Conservation (phyloP, 2,329 filamentous ascomycete species). For the Penicillium nordicum region DNA sequence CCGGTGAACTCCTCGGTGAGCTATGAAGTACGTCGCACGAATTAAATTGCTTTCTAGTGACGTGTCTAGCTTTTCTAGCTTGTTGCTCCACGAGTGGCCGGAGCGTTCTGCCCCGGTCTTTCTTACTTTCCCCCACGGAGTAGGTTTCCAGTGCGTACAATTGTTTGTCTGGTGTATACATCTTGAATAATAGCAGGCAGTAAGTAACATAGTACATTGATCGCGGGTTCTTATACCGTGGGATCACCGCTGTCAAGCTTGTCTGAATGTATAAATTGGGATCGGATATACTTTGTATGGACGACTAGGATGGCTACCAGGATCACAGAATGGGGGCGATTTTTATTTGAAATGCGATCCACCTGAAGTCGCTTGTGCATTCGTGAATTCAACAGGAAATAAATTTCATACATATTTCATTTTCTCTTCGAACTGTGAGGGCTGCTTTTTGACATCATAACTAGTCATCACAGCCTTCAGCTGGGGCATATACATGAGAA, state of each 20-base stretch:
- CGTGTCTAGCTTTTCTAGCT: background rate
- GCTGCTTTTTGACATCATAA: background rate
- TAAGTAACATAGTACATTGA: background rate
- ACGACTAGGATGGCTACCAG: background rate
- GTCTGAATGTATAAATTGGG: background rate
- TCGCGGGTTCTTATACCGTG: no score
- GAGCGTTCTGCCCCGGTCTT: slow-evolving; percentile 2
- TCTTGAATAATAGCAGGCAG: background rate
- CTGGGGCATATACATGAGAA: background rate
- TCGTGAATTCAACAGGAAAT: background rate
- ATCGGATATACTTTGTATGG: no score
- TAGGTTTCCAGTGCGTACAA: background rate
- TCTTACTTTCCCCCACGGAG: background rate
- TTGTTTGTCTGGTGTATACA: no score
- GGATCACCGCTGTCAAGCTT: background rate
- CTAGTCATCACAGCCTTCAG: background rate
- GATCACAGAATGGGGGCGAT: background rate
- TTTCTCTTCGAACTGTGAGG: background rate
- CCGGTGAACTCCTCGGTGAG: slow-evolving; percentile 12
- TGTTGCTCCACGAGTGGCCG: slow-evolving; percentile 3
- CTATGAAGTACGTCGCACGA: background rate
- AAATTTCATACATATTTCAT: no score
- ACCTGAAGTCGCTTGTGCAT: background rate
- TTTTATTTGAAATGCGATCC: background rate
- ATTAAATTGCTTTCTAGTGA: slow-evolving; percentile 4